Evolutionary conservation across 2,329 filamentous ascomycete species (phyloP).

Genomic region (Neofusicoccum sp.): DNA sequence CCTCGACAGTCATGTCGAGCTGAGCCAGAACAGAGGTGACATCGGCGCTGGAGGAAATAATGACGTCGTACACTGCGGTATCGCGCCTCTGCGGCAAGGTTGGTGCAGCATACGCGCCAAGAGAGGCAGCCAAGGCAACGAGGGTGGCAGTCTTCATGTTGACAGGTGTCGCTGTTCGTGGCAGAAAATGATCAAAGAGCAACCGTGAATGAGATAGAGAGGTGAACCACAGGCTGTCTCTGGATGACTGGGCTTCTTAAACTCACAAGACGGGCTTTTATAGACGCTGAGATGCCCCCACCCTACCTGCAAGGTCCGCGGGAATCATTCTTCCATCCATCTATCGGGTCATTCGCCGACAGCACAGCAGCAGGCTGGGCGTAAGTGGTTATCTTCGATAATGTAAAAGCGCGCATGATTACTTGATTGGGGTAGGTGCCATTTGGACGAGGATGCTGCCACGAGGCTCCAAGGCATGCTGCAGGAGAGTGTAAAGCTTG

Average conservation of each 20-base stretch:
- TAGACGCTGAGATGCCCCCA: not conserved
- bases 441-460: not conserved
- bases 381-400: not conserved
- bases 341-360: constrained; percentile 15
- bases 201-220: not conserved
- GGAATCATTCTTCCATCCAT: not conserved
- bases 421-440: not conserved
- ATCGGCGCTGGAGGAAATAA: constrained; percentile 5
- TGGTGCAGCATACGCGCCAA: constrained; percentile 6
- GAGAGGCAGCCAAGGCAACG: constrained; percentile 4
- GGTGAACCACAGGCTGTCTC: not conserved
- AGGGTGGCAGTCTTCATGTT: constrained; percentile 14
- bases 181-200: too few relatives aligned
- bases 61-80: constrained; percentile 12
- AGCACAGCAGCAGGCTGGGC: not conserved
- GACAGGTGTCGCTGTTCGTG: not conserved
- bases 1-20: constrained; percentile 7
- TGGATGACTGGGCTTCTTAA: not conserved
- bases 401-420: constrained; percentile 10
- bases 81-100: constrained; percentile 2
- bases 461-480: constrained; percentile 6
- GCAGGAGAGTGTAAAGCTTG: not conserved
- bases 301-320: constrained; percentile 3
- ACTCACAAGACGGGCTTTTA: constrained; percentile 1
- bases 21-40: not conserved